Base-by-base conservation (phyloP, 345 rosid species). In the Bretschneidera sinensis region DNA sequence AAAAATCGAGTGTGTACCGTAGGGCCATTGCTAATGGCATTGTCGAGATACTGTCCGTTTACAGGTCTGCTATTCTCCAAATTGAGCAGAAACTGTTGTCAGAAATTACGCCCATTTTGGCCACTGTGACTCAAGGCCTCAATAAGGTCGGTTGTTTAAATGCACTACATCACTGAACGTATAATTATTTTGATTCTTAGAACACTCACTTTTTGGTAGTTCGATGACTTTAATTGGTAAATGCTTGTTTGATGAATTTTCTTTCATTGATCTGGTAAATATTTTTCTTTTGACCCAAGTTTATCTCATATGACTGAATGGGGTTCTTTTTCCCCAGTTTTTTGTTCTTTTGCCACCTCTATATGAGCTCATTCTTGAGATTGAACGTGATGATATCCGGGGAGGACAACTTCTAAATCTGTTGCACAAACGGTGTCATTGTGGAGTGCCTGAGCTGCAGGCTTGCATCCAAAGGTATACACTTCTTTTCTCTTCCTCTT, bases 391-490 rank as follows among this genome's bases (percentile, higher is more conserved):
- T 55, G 96, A 87, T 75, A 79, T 89, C 47, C 87, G 90, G 52
- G 98, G 97, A 62, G 97, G 98, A 24, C 84, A 85, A 66, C 98
- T 92, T 58, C 80, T 92, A 57, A 87, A 87, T 71, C 86, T 92
- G 51, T 74, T 92, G 63, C 91, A 84, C 61, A 87, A 85, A 64
- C 79, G 97, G 18, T 87, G 94, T 60, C 98, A 92, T 24, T 92
- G 98, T 69, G 98, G 98, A 54, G 96, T 92, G 68, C 98, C 98
- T 68, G 97, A 92, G 79, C 50, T 92, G 57, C 92, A 89, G 75
- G 76, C 96, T 25, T 89, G 96, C 80, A 87, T 89, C 64, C 98
- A 89, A 63, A 92, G 98, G 98, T 92, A 61, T 57, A 28, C 39
- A 22, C 59, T 35, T 21, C 45, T 55, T 50, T 31, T 59, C 55